Evolutionary conservation across 805 yeast species (phyloP), one percentile per base, ranked within the genome.

Genomic region (Barnettozyma californica): DNA sequence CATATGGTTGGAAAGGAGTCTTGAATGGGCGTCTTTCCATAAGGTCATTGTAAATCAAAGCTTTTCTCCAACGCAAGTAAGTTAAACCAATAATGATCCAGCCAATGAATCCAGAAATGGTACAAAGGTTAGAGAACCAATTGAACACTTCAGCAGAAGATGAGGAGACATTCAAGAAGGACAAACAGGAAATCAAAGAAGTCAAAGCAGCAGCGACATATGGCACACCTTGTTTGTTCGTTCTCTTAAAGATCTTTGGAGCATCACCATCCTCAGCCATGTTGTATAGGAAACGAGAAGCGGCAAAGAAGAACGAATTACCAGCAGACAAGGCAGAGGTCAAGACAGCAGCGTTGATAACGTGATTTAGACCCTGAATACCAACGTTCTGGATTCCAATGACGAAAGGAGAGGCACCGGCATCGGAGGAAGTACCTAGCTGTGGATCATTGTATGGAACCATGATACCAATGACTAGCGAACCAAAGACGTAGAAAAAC

Each of bases 251-350:
- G 60, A 85, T 64, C 56, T 70, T 71, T 54, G 94, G 94, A n/a
- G 92, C 89, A 62, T 81, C 83, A 18, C 88, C 87, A 54, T 83
- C 84, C 45, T 78, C 77, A 3, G 94, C 77, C 60, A 87, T 71
- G 40, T 86, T 83, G 63, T 83, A 84, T 29, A 84, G 69, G 39
- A 84, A 80, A 74, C 96, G 77, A 20, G 92, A 77, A 25, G 86
- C 84, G 58, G 84, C 83, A 66, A 84, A 86, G 62, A 87, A 74
- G 68, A 84, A 90, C 2, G 91, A 83, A 68, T 86, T 87, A 36
- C 86, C 83, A 39, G 95, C 92, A 9, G 94, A 86, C 65, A 87
- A 78, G 43, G 88, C 91, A 53, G 88, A 84, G 33, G 87, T 68
- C 61, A 89, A 68, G 55, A 89, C 84, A 64, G 86, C 81, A 5